Percentiles rank a stretch among this genome's conserved stretches.
phyloP scores from a whole-genome alignment of 2,329 filamentous ascomycete genomes.

The Sporothrix luriei region DNA sequence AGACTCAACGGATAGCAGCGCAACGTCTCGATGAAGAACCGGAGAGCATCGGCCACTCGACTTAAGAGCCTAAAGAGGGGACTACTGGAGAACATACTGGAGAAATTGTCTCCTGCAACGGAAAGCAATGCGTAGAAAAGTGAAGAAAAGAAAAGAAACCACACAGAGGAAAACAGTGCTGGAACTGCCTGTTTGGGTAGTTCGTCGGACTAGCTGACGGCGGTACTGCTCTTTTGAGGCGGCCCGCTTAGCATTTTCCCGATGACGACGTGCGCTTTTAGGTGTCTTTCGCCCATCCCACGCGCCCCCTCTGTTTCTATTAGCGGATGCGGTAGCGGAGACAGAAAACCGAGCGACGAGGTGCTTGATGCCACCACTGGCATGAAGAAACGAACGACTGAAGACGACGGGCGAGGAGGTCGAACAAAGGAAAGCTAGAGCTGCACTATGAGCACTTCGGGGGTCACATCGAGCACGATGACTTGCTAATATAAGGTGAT shows the following conservation, averaged over 20 bases:
- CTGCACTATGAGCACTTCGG: not conserved
- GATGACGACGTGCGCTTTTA: not conserved
- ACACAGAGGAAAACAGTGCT: not conserved
- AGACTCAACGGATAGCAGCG: too few relatives aligned
- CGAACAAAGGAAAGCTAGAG: not conserved
- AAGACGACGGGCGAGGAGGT: not conserved
- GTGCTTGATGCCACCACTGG: constrained; percentile 7
- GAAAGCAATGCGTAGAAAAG: not conserved
- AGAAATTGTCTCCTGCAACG: too few relatives aligned
- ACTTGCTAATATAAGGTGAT: constrained; percentile 3
- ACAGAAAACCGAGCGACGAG: not conserved
- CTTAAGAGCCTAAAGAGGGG: too few relatives aligned
- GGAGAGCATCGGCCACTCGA: too few relatives aligned
- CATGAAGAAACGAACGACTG: not conserved
- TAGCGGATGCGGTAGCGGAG: constrained; percentile 23
- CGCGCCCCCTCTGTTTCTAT: not conserved
- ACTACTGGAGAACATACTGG: not conserved
- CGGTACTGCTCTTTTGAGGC: constrained; percentile 14
- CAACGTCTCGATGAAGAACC: too few relatives aligned
- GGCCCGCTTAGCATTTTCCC: not conserved
- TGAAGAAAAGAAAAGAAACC: not conserved
- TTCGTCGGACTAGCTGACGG: constrained; percentile 5
- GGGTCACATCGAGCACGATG: not conserved
- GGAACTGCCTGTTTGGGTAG: constrained; percentile 2
- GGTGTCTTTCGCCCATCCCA: constrained; percentile 2